Evolutionary conservation across 208 protist genomes (phyloP), one percentile per base, ranked within the genome.

Genomic region (Leishmania braziliensis): DNA sequence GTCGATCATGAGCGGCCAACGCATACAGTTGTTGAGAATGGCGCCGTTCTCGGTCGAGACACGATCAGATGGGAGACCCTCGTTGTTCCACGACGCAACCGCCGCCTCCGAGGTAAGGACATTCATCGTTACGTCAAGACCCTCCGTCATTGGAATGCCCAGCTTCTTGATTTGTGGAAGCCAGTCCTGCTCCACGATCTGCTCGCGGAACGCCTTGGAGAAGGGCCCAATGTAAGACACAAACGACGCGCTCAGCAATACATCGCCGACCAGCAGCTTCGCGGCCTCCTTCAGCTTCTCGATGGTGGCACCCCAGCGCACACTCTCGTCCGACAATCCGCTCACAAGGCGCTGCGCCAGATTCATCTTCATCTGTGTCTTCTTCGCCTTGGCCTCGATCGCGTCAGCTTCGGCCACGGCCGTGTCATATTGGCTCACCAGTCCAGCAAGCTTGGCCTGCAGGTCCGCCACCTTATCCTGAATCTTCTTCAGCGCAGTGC

Each of bases 1-100:
- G 89, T 99, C 99, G 77, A 99, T 99, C 76, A 99, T 93, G 53
- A 99, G 89, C 78, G 99, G 99, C 98, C 99, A 99, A 43, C 99
- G 97, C 81, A 97, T 94, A 86, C 98, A 99, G 76, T 98, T 98
- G 39, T 83, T 96, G 46, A 99, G 89, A 80, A 99, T 99, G 36
- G 98, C 94, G 69, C 98, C 99, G 87, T 99, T 99, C 85, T 99
- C 98, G 4, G 98, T 97, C 16, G 99, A 99, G 29, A 99, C 91
- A 56, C 93, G 86, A 86, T 99, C 99, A 4, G 97, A 98, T 33
- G 99, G 98, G 26, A 99, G 95, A 14, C 97, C 98, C 83, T 99
- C 97, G 83, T 99, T 99, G 85, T 99, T 98, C 99, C 99, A 99
- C 70, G 83, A 91, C 10, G 99, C 99, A 23, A 99, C 96, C 36